phyloP scores from a whole-genome alignment of 2,329 filamentous ascomycete genomes.

The Sporothrix globosa region DNA sequence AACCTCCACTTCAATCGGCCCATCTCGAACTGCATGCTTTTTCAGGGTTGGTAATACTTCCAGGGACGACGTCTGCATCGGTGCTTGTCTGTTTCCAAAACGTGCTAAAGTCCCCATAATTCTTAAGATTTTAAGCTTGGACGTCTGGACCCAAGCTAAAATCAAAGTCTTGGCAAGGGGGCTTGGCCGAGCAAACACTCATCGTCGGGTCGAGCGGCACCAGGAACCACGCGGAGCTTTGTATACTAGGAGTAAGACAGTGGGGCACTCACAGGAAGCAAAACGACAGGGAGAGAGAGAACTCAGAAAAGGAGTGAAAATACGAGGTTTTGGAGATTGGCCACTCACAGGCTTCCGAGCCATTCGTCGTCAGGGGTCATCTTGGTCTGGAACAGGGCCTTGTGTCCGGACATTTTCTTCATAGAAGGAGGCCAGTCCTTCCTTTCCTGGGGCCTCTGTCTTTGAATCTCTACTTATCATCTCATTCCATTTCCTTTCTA shows the following conservation, averaged over 20 bases:
- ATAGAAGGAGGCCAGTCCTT: too few species aligned
- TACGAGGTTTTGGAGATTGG: not conserved
- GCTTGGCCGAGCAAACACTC: constrained; percentile 18
- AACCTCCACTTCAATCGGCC: not conserved
- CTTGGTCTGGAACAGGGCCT: constrained; percentile 17
- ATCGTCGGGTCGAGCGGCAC: not conserved
- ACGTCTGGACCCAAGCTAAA: constrained; percentile 7
- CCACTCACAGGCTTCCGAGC: not conserved
- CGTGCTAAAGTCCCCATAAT: not conserved
- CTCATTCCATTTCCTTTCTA: not conserved
- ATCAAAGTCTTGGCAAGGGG: constrained; percentile 27
- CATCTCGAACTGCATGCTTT: constrained; percentile 3
- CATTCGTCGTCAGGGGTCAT: constrained; percentile 13
- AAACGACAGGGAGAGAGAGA: not conserved
- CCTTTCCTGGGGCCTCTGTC: not conserved
- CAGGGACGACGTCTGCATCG: too few species aligned
- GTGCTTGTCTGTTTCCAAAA: too few species aligned
- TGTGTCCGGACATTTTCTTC: not conserved
- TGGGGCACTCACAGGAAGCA: not conserved
- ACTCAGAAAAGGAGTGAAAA: not conserved
- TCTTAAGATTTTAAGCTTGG: constrained; percentile 16
- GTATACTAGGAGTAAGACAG: constrained; percentile 4
- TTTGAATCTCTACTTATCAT: not conserved
- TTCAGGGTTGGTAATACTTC: not conserved
- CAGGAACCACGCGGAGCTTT: not conserved